Percentiles rank a stretch among this genome's conserved stretches.
phyloP scores from a whole-genome alignment of 2,329 filamentous ascomycete species.

The Sclerotinia minor region DNA sequence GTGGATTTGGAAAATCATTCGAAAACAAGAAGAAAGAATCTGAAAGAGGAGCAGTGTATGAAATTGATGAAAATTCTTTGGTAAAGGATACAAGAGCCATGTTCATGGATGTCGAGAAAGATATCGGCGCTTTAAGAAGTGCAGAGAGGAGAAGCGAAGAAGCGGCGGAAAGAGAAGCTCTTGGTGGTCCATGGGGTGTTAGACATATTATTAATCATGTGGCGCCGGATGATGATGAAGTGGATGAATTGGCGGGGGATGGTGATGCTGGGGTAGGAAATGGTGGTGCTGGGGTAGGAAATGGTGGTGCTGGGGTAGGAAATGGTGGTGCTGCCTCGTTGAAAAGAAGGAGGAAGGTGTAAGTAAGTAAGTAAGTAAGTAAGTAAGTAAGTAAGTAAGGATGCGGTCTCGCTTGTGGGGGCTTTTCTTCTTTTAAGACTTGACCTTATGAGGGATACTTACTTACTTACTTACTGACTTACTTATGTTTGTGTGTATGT shows the following conservation, averaged over 20 bases:
- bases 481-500: too few relatives aligned
- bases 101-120: conserved; percentile 78
- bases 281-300: background rate
- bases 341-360: conserved; percentile 20
- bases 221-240: conserved; percentile 11
- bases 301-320: background rate
- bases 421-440: too few relatives aligned
- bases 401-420: background rate
- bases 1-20: conserved; percentile 57
- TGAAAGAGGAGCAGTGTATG: conserved; percentile 53
- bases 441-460: background rate
- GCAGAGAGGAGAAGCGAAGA: conserved; percentile 40
- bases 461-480: too few relatives aligned
- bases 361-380: too few relatives aligned
- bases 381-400: too few relatives aligned
- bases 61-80: conserved; percentile 78
- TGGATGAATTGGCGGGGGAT: conserved; percentile 19
- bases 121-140: conserved; percentile 37
- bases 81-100: conserved; percentile 87
- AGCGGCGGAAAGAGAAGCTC: conserved; percentile 17
- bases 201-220: background rate
- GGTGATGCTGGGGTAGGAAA: background rate
- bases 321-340: background rate
- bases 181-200: conserved; percentile 20
- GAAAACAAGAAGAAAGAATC: conserved; percentile 43